Percentiles rank a stretch among this genome's conserved stretches.
These are phyloP conservation scores for Crithidia thermophila DNA, from an alignment of 208 protist genomes.

Conservation along the genomic window DNA sequence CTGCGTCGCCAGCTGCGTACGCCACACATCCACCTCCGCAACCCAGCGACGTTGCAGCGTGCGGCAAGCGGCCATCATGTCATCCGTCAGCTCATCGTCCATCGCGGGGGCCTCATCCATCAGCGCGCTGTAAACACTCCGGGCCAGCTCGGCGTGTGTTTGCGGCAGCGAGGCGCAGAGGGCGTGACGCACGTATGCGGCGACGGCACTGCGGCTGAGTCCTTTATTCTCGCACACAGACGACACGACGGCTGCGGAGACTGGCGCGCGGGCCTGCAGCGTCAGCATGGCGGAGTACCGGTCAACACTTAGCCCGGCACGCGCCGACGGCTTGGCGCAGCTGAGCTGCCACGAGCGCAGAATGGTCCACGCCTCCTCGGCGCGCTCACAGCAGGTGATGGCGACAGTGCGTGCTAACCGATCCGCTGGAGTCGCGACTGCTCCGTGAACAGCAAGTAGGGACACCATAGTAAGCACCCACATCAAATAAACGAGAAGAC, in stretches of 20 bases:
- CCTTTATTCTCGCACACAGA: conserved; percentile 10
- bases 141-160: conserved; percentile 36
- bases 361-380: conserved; percentile 35
- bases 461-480: too few relatives aligned
- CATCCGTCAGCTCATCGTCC: conserved; percentile 48
- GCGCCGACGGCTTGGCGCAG: conserved; percentile 9
- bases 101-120: conserved; percentile 38
- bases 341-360: conserved; percentile 33
- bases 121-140: conserved; percentile 30
- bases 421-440: neutral
- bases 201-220: conserved; percentile 17
- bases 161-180: conserved; percentile 38
- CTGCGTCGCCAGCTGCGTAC: conserved; percentile 4
- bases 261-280: conserved; percentile 8
- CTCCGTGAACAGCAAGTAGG: neutral
- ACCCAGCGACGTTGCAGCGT: conserved; percentile 8
- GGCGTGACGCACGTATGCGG: conserved; percentile 21
- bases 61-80: conserved; percentile 30
- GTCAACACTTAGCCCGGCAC: neutral
- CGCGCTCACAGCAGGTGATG: conserved; percentile 40
- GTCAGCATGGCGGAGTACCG: conserved; percentile 20
- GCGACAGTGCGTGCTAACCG: conserved; percentile 13
- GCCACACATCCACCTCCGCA: neutral
- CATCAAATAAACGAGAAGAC: too few relatives aligned
- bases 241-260: neutral